Conservation (phyloP, 208 protist species). For the Trypanosoma boissoni region DNA sequence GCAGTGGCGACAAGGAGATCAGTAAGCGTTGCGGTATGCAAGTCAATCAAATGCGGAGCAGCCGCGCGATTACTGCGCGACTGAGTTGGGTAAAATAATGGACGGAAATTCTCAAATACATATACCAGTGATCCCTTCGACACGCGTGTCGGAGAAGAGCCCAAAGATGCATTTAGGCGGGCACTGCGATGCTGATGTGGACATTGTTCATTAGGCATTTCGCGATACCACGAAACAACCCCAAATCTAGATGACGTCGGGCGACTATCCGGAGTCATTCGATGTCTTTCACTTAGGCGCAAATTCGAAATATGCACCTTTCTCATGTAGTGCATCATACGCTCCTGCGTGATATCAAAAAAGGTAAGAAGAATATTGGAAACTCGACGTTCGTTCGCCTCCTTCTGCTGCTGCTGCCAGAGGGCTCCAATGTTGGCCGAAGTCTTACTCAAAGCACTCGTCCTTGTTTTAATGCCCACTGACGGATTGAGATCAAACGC, state of each 20-base stretch:
- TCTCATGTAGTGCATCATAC: slow-evolving; percentile 21
- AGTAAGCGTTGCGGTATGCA: slow-evolving; percentile 31
- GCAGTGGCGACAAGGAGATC: slow-evolving; percentile 52
- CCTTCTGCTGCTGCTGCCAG: slow-evolving; percentile 19
- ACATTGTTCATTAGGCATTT: too few species aligned
- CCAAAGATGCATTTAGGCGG: too few species aligned
- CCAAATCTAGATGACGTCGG: too few species aligned
- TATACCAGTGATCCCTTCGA: slow-evolving; percentile 44
- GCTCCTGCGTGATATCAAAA: slow-evolving; percentile 39
- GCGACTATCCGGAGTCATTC: too few species aligned
- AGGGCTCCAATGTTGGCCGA: too few species aligned
- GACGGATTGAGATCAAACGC: slow-evolving; percentile 61
- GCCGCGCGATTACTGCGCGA: slow-evolving; percentile 1
- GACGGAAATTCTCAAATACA: slow-evolving; percentile 31
- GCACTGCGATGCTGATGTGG: too few species aligned
- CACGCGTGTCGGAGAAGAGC: not conserved
- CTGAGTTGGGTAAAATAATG: slow-evolving; percentile 19
- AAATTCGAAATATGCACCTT: too few species aligned
- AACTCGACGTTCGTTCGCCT: slow-evolving; percentile 31
- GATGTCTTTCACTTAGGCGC: too few species aligned
- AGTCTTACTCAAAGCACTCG: too few species aligned
- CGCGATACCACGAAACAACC: slow-evolving; percentile 10
- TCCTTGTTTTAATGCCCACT: slow-evolving; percentile 22
- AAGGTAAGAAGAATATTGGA: slow-evolving; percentile 45
- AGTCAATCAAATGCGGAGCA: slow-evolving; percentile 10